Evolutionary conservation across 441 rosid genomes (phyloP).

Genomic region (Theobroma grandiflorum): DNA sequence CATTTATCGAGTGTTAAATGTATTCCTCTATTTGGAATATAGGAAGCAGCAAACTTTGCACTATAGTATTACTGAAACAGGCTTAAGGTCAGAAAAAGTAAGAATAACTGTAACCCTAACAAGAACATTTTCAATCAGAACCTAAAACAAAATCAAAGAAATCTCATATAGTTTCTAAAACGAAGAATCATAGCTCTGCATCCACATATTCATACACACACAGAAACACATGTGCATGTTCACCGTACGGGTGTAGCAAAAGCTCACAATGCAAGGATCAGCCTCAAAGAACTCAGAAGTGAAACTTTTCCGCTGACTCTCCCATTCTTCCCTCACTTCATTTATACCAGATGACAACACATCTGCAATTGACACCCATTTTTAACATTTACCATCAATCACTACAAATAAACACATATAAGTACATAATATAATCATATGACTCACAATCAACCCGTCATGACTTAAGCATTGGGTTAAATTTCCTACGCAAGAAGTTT

Average conservation of each 20-base stretch:
- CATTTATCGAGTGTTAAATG: no score
- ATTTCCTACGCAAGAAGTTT: not conserved
- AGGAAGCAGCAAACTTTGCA: not conserved
- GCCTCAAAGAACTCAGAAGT: slow-evolving; percentile 81
- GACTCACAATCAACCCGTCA: not conserved
- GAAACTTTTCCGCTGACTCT: slow-evolving; percentile 72
- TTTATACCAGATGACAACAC: slow-evolving; percentile 65
- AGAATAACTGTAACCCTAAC: not conserved
- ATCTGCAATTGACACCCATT: slow-evolving; percentile 44
- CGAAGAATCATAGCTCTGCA: not conserved
- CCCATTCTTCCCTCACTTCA: slow-evolving; percentile 78
- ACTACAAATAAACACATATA: not conserved
- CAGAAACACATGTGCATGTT: not conserved
- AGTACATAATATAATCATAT: not conserved
- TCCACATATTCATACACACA: not conserved
- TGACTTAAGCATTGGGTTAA: not conserved
- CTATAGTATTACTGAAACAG: not conserved
- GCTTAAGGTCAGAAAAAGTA: not conserved
- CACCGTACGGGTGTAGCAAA: not conserved
- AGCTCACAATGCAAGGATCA: slow-evolving; percentile 77
- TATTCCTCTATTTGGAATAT: no score
- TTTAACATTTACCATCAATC: slow-evolving; percentile 9
- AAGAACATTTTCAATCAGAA: not conserved
- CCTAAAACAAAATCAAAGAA: not conserved
- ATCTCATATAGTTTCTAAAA: not conserved